These are phyloP conservation scores for Tetracentron sinense DNA, from an alignment of 164 flowering plant genomes.

Conservation along the genomic window DNA sequence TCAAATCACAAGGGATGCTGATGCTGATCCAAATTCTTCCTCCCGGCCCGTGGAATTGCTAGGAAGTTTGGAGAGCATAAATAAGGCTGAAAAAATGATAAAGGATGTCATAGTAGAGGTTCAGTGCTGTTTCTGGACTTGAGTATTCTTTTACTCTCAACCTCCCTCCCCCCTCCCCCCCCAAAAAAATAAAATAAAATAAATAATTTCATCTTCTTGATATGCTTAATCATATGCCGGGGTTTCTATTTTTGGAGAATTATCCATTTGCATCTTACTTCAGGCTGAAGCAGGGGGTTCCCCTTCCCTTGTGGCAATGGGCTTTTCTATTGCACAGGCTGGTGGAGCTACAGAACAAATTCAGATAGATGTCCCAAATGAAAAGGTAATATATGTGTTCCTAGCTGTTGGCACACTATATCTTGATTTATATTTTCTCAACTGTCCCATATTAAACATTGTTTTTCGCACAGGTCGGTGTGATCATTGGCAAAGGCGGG, in stretches of 20 bases:
- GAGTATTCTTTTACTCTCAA: neutral
- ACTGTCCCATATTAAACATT: neutral
- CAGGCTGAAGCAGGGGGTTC: conserved; percentile 99
- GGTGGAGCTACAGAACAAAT: conserved; percentile 62
- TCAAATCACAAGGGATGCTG: conserved; percentile 87
- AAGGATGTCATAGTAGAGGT: conserved; percentile 97
- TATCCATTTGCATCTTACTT: neutral
- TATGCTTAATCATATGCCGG: neutral
- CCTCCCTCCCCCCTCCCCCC: neutral
- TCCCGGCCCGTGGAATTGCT: conserved; percentile 78
- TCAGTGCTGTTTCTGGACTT: neutral
- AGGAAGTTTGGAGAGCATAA: conserved; percentile 63
- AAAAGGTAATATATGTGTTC: conserved; percentile 52
- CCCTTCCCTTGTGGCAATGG: conserved; percentile 89
- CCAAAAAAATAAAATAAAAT: no score
- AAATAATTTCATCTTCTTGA: neutral
- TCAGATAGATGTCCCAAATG: conserved; percentile 87
- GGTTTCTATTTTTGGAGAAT: no score
- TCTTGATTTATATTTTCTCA: neutral
- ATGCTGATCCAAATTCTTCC: conserved; percentile 66
- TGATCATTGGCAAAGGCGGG: conserved; percentile 93
- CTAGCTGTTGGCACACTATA: neutral
- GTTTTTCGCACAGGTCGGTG: conserved; percentile 60
- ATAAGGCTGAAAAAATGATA: conserved; percentile 84
- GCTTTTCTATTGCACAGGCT: conserved; percentile 62